Evolutionary conservation across 257 asterid species (phyloP), one percentile per base, ranked within the genome.

Genomic region (Nyctanthes arbortristis): DNA sequence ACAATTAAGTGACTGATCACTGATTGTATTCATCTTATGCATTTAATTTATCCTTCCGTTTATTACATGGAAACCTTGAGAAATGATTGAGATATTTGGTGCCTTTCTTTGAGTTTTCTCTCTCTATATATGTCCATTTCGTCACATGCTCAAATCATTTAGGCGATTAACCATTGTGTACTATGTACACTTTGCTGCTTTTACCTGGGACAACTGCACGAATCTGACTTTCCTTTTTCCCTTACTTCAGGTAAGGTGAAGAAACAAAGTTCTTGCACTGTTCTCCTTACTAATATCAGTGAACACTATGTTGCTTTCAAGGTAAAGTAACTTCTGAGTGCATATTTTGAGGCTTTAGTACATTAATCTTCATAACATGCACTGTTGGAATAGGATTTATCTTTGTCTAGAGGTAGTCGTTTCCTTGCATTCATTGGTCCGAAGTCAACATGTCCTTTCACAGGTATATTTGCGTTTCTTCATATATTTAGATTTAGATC

Each of bases 301-400:
- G 95, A 85, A 66, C 94, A 92, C 55, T 86, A 82, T 82, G 89
- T 92, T 36, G 96, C 91, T 61, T 92, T 88, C 87, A 92, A 92
- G 98, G 96, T 89, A 66, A 63, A 77, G 71, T 67, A 61, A 65
- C 79, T 77, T 79, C 59, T 47, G 64, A 55, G 52, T 31, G 8
- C 70, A 67, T 58, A 62, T 31, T 52, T 24, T n/a, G n/a, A n/a
- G n/a, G n/a, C n/a, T 9, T 3, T 12, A 20, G 59, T 31, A 8
- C 28, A 1, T 31, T 3, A 52, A 8, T 52, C 22, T 16, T 7
- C 59, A 7, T 20, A 22, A 22, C 59, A 0, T 22, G 10, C 29
- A 52, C 24, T 3, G 4, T 52, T 52, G 22, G 14, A 52, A 52
- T 18, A 49, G 12, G 5, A 22, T 49, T 49, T 49, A 49, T 49